Evolutionary conservation across 345 rosid species (phyloP).

Genomic region (Ricinus communis): DNA sequence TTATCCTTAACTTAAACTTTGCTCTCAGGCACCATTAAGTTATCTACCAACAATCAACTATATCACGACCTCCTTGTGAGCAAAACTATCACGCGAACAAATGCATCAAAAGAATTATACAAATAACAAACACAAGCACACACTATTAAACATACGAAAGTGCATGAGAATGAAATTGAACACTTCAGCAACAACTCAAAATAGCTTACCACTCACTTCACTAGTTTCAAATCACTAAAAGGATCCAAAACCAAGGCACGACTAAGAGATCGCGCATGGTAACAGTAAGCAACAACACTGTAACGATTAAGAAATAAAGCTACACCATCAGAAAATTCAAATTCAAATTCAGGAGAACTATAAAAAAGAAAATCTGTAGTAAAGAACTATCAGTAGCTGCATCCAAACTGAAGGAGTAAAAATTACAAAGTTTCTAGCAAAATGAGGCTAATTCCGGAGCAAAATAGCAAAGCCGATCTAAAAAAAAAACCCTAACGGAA

Average conservation of each 20-base stretch:
- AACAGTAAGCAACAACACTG: slow-evolving; percentile 12
- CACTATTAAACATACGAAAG: too few species aligned
- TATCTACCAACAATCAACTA: too few species aligned
- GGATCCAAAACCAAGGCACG: too few species aligned
- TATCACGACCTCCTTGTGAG: background rate
- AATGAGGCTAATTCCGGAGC: background rate
- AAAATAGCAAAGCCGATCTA: slow-evolving; percentile 20
- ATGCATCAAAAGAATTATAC: background rate
- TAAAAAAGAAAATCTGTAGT: background rate
- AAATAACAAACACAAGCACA: too few species aligned
- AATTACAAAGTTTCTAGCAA: slow-evolving; percentile 4
- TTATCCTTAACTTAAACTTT: too few species aligned
- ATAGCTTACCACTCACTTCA: background rate
- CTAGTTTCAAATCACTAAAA: slow-evolving; percentile 9
- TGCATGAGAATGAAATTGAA: background rate
- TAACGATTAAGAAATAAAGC: slow-evolving; percentile 3
- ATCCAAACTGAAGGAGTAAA: background rate
- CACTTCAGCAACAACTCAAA: too few species aligned
- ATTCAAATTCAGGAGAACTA: background rate
- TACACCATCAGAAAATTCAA: background rate
- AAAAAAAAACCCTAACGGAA: slow-evolving; percentile 2
- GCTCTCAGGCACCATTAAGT: too few species aligned
- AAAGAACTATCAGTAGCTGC: background rate
- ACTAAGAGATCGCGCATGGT: slow-evolving; percentile 11
- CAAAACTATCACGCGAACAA: background rate